These are phyloP conservation scores for Gossypium bickii DNA, from an alignment of 345 rosid species.

Conservation along the genomic window DNA sequence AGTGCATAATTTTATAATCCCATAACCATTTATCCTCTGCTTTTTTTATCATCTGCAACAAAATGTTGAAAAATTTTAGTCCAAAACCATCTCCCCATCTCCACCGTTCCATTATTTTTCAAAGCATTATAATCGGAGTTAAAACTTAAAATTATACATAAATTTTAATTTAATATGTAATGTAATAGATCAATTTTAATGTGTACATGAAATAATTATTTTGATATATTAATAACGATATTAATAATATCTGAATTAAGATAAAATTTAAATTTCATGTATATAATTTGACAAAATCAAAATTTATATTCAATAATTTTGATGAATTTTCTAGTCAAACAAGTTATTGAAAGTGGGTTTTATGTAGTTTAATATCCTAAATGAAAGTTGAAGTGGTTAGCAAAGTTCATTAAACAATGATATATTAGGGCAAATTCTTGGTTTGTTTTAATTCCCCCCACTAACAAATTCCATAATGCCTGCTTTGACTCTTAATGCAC, in stretches of 20 bases:
- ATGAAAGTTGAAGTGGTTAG: constrained; percentile 22
- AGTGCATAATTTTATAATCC: background rate
- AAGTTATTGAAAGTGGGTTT: constrained; percentile 2
- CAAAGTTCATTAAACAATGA: background rate
- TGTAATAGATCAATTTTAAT: no score
- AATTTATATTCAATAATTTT: background rate
- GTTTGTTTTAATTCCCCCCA: background rate
- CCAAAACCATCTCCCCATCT: background rate
- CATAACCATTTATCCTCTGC: background rate
- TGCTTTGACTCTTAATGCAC: constrained; percentile 14
- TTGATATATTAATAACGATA: no score
- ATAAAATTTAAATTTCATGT: no score
- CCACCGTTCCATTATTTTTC: background rate
- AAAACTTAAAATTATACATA: no score
- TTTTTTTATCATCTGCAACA: background rate
- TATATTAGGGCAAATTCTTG: background rate
- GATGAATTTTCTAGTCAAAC: background rate
- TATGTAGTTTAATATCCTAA: background rate
- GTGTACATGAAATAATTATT: no score
- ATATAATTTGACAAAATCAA: no score
- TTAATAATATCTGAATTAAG: no score
- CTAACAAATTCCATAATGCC: background rate
- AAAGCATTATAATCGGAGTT: background rate
- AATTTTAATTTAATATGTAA: no score
- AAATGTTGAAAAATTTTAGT: background rate